Base-by-base conservation (phyloP, 140 eudicot genomes). In the Anethum foeniculum region DNA sequence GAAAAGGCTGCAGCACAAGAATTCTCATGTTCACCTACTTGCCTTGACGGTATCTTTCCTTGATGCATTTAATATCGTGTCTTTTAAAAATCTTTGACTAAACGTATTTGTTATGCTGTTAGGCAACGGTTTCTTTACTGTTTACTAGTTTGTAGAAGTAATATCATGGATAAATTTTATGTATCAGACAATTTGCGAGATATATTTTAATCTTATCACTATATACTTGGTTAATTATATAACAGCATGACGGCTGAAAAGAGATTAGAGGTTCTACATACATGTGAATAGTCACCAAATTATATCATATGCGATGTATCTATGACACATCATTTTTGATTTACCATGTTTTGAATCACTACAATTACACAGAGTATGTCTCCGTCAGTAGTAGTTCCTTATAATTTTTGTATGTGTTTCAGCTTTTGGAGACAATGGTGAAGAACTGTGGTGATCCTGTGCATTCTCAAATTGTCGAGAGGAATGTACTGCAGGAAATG, bases 361-460 rank as follows among this genome's bases (percentile, higher is more conserved):
- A 74, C 7, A 21, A 74, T 73, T n/a, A 39, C 58, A 10, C 58
- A n/a, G 36, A 19, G 21, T 28, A 8, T 75, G 19, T 30, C 43
- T 13, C 39, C 15, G 41, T 47, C 10, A 28, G 16, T 19, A n/a
- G 56, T 73, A 25, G 44, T 46, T n/a, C 54, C 13, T 76, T 30
- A 32, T 81, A 74, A 43, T 19, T 18, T 75, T 48, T 69, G 49
- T 38, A 71, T 86, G 82, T 46, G 75, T 73, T 84, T 82, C 77
- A 95, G 99, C 97, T 95, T 81, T 86, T 95, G 86, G 99, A 95
- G 91, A 93, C 97, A 36, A 89, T 95, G 93, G 99, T 95, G 78
- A 92, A 93, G 91, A 95, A 95, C 83, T 92, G 99, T 81, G 98
- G 99, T 78, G 99, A 92, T 60, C 83, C 90, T 78, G 91, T 95